Evolutionary conservation across 768 basidiomycete species (phyloP).

Genomic region (Antrodiella citrinella): DNA sequence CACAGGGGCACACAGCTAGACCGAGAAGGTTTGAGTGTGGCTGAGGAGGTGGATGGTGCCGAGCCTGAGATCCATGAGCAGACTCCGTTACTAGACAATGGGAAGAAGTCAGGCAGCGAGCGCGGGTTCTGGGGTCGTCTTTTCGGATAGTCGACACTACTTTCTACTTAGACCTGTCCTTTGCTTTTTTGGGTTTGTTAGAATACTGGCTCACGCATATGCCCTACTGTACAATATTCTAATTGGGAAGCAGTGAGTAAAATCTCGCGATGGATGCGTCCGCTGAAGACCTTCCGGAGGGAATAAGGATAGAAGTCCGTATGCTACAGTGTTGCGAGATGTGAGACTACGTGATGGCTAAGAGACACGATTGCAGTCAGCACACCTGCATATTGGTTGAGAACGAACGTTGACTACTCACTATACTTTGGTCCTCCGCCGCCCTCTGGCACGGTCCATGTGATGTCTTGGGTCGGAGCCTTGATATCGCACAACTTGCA

Average conservation of each 20-base stretch:
- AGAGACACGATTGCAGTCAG: too few species aligned
- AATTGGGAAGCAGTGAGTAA: not conserved
- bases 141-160: too few species aligned
- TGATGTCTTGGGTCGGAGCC: slow-evolving; percentile 93
- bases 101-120: not conserved
- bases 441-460: slow-evolving; percentile 95
- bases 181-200: too few species aligned
- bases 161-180: too few species aligned
- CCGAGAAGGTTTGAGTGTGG: not conserved
- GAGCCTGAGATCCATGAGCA: not conserved
- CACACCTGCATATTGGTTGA: too few species aligned
- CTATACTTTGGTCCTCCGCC: slow-evolving; percentile 96
- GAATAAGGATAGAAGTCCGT: not conserved
- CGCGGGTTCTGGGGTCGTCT: not conserved
- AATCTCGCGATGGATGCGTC: not conserved
- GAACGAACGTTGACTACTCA: slow-evolving; percentile 28
- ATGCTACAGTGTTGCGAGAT: not conserved
- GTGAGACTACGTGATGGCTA: too few species aligned
- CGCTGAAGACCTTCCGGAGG: not conserved
- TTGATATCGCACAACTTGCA: slow-evolving; percentile 97
- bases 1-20: not conserved
- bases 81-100: not conserved
- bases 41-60: not conserved
- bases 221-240: not conserved
- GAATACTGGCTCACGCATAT: not conserved